Evolutionary conservation across 2,329 filamentous ascomycete species (phyloP), one percentile per base, ranked within the genome.

Genomic region (Beauveria sp.): DNA sequence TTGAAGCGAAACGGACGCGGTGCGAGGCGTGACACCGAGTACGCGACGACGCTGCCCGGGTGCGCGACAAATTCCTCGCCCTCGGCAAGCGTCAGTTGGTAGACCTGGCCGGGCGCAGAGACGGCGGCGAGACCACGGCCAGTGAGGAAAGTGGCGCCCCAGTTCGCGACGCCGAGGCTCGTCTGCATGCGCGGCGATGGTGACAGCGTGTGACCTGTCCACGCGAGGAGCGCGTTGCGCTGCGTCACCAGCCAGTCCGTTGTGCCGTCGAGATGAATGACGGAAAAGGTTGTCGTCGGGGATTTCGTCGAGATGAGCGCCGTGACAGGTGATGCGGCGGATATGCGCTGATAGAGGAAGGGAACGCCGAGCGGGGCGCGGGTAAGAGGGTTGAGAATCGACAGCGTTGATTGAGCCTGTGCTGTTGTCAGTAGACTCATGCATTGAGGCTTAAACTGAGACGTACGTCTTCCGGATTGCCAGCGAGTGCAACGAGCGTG

Each of bases 171-270:
- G 61, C 89, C 87, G 70, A 97, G 82, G 65, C 83, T 83, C 49
- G 82, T 82, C 68, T 92, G 93, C 66, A 96, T 80, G 52, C 86
- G 87, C 3, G 93, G 91, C 42, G 86, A 86, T 50, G 95, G 82
- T 18, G 81, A 80, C 60, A 99, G 80, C 1, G 91, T 92, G 72
- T 96, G 90, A 30, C 95, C 95, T 0, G 93, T 96, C 95, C 95
- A 99, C 60, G 95, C 95, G n/a, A 98, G 81, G 58, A 99, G 80
- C 1, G 92, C 92, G 66, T 90, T 88, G 64, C 91, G 84, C 72
- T 98, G 93, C 7, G 91, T 84, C 9, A 99, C 79, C 80, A 96
- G 90, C 93, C 95, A 99, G 76, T 99, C 95, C 62, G 92, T 87
- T 5, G 92, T 91, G 62, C 95, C 95, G 77, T 99, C 92, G 56